Base-by-base conservation (phyloP, 1,284 basidiomycete species). In the Hortiboletus rubellus region DNA sequence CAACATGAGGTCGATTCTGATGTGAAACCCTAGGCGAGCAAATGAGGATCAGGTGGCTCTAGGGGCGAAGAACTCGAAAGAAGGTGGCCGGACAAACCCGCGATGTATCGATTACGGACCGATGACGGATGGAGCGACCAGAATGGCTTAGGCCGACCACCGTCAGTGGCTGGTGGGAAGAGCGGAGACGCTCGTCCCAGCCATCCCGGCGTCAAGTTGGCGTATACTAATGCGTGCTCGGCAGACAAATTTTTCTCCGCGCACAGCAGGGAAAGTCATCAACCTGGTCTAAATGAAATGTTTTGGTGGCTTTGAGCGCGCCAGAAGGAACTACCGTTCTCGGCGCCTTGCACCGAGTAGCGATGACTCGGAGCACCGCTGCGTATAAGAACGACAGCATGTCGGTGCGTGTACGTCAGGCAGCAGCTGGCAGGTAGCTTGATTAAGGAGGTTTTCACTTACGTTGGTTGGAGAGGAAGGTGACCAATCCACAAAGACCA, bases 11-110 rank as follows among this genome's bases (percentile, higher is more conserved):
- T 69, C 37, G 60, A 58, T 69, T 70, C 56, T 69, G 67, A 69
- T 69, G 69, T 60, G 69, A 60, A 65, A 71, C 60, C 68, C 66
- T 72, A 69, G 42, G 52, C 60, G 68, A 66, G 57, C 58, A 73
- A 73, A 71, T 72, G 71, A 71, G 69, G 69, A 72, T 71, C 66
- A 58, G 59, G 71, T 69, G 67, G 70, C 67, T 62, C 67, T 72
- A 72, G 67, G 67, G 70, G 67, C 60, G n/a, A 60, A 55, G 68
- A 58, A 66, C 27, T 59, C 45, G 48, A 56, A 54, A 57, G 64
- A 68, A 67, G 41, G 41, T 57, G 63, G 34, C 50, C 63, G 48
- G 53, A 57, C 59, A 54, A 61, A 60, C 67, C 68, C 44, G 61
- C 60, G 59, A 62, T 33, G 52, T 43, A 55, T 61, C 61, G 31